A percentile compares a stretch with the other conserved stretches of the same genome.
Conservation (phyloP, 2,329 filamentous ascomycete genomes). For the Corynespora cassiicola region DNA sequence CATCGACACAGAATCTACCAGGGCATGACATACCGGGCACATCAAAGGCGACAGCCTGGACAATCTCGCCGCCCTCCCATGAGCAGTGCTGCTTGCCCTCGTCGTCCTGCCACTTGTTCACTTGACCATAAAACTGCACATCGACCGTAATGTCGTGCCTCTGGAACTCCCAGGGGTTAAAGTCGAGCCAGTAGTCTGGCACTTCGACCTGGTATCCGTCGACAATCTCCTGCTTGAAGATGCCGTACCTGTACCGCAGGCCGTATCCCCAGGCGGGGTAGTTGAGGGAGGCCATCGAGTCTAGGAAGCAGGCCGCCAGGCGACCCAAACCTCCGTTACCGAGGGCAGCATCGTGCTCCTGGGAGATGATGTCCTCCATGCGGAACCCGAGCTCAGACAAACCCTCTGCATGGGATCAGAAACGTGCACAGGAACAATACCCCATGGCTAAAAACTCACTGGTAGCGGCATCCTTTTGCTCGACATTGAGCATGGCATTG, state of each 20-base stretch:
- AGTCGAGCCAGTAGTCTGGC: slow-evolving; percentile 98
- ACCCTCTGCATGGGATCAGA: slow-evolving; percentile 66
- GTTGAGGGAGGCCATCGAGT: slow-evolving; percentile 93
- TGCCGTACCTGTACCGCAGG: slow-evolving; percentile 87
- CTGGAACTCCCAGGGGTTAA: slow-evolving; percentile 99
- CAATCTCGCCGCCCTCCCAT: slow-evolving; percentile 94
- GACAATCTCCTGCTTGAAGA: slow-evolving; percentile 99
- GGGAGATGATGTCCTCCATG: slow-evolving; percentile 91
- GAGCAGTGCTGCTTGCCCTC: slow-evolving; percentile 75
- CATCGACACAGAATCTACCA: too few relatives aligned
- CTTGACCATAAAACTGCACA: slow-evolving; percentile 93
- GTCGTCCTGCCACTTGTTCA: slow-evolving; percentile 73
- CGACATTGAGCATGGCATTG: slow-evolving; percentile 98
- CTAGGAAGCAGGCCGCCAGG: slow-evolving; percentile 94
- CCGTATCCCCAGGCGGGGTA: slow-evolving; percentile 98
- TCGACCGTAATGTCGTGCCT: slow-evolving; percentile 94
- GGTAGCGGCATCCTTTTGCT: slow-evolving; percentile 82
- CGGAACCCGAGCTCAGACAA: slow-evolving; percentile 91
- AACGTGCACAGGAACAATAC: too few relatives aligned
- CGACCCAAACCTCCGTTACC: slow-evolving; percentile 96
- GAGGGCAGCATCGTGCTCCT: slow-evolving; percentile 95
- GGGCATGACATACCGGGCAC: slow-evolving; percentile 57
- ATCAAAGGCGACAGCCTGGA: slow-evolving; percentile 92
- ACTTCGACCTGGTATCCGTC: slow-evolving; percentile 98
- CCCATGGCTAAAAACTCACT: slow-evolving; percentile 57